These are phyloP conservation scores for Coelastrella sp. DNA, from an alignment of 139 green algal species.

Conservation along the genomic window DNA sequence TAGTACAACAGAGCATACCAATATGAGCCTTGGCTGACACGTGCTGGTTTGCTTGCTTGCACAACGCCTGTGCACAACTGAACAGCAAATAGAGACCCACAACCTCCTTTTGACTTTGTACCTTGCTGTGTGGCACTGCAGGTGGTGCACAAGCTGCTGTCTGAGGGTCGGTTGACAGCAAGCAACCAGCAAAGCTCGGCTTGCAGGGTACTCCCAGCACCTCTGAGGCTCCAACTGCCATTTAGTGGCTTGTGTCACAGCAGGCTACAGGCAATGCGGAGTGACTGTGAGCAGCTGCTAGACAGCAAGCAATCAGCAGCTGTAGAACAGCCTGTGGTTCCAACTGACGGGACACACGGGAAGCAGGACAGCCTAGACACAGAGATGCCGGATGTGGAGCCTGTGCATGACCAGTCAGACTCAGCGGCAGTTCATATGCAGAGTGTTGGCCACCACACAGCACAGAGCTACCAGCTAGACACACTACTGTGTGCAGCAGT, in stretches of 20 bases:
- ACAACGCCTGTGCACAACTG: too few species aligned
- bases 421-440: too few species aligned
- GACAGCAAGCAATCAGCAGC: background rate
- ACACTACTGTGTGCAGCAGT: background rate
- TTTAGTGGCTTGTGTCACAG: constrained; percentile 22
- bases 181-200: background rate
- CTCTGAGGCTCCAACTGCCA: constrained; percentile 18
- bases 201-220: background rate
- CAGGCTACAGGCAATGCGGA: background rate
- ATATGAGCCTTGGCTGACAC: too few species aligned
- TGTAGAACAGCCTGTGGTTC: background rate
- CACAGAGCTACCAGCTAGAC: background rate
- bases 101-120: too few species aligned
- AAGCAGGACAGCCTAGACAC: too few species aligned
- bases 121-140: background rate
- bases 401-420: too few species aligned
- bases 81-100: too few species aligned
- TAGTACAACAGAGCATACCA: too few species aligned
- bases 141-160: background rate
- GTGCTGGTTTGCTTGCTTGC: too few species aligned
- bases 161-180: background rate
- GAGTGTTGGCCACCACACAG: too few species aligned
- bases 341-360: too few species aligned
- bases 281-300: background rate
- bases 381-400: too few species aligned